Conservation (phyloP, 1,284 basidiomycete species). For the Taiwanofungus camphoratus region DNA sequence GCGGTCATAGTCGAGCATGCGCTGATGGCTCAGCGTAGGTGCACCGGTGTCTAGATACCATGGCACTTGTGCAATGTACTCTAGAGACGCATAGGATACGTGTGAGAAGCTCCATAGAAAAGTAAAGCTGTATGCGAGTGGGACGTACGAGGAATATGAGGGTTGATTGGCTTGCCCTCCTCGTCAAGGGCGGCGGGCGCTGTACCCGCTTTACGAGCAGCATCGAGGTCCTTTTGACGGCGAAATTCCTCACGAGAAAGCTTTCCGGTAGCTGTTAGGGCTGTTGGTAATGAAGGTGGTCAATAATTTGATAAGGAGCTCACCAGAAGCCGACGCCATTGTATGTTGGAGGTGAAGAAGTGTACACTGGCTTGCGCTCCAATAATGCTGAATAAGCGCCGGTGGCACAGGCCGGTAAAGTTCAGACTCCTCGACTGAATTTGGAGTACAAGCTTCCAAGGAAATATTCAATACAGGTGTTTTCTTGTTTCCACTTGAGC, state of each 20-base stretch:
- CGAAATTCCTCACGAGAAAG: constrained; percentile 91
- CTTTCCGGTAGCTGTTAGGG: constrained; percentile 50
- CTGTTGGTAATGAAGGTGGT: not conserved
- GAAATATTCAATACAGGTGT: too few species aligned
- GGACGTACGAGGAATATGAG: constrained; percentile 89
- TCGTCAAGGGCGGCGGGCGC: constrained; percentile 93
- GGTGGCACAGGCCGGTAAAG: not conserved
- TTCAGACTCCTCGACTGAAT: too few species aligned
- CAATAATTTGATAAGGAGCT: not conserved
- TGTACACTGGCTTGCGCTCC: too few species aligned
- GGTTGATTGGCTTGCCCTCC: constrained; percentile 94
- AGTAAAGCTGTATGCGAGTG: not conserved
- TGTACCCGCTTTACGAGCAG: constrained; percentile 94
- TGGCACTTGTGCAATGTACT: constrained; percentile 93
- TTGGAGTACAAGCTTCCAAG: too few species aligned
- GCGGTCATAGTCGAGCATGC: constrained; percentile 66
- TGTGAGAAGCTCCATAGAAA: constrained; percentile 8
- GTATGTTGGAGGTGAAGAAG: not conserved
- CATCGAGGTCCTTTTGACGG: constrained; percentile 93
- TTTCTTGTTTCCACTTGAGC: too few species aligned
- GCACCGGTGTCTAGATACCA: constrained; percentile 96
- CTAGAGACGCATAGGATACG: constrained; percentile 32
- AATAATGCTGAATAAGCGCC: constrained; percentile 4
- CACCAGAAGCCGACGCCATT: constrained; percentile 16
- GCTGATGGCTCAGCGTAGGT: constrained; percentile 92